Evolutionary conservation across 1,284 basidiomycete genomes (phyloP).

Genomic region (Cerioporus squamosus): DNA sequence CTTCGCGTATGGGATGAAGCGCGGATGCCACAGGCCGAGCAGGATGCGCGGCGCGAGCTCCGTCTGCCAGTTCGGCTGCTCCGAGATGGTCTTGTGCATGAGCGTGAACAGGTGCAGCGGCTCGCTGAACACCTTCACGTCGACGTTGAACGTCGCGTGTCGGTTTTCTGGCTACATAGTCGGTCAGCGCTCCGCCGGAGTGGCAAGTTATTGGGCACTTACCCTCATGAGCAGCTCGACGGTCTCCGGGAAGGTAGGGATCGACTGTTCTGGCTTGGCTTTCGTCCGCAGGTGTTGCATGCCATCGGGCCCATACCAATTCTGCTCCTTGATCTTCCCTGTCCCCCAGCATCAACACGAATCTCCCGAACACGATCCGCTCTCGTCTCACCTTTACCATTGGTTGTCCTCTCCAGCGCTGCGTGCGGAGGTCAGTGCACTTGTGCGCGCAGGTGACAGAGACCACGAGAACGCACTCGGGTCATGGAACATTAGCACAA

Average conservation of each 20-base stretch:
- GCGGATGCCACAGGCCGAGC: conserved; percentile 92
- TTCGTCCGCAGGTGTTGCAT: conserved; percentile 86
- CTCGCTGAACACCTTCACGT: conserved; percentile 94
- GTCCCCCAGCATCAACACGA: conserved; percentile 2
- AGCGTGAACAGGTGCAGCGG: conserved; percentile 86
- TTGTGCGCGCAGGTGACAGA: conserved; percentile 11
- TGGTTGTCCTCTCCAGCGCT: conserved; percentile 73
- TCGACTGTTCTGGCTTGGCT: conserved; percentile 82
- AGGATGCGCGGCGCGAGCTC: conserved; percentile 89
- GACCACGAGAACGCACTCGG: conserved; percentile 59
- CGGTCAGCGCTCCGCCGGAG: background rate
- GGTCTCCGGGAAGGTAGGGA: conserved; percentile 88
- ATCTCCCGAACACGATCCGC: background rate
- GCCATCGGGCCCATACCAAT: conserved; percentile 75
- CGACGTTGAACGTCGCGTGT: conserved; percentile 89
- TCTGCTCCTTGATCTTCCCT: conserved; percentile 72
- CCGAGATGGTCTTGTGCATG: conserved; percentile 78
- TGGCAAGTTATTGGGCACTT: conserved; percentile 27
- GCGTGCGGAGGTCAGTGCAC: conserved; percentile 7
- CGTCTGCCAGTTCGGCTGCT: conserved; percentile 79
- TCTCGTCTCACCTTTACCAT: conserved; percentile 56
- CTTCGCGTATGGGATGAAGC: conserved; percentile 83
- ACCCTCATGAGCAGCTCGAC: conserved; percentile 82
- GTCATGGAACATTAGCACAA: conserved; percentile 97
- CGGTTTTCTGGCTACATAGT: conserved; percentile 74